Evolutionary conservation across 2,329 filamentous ascomycete species (phyloP).

Genomic region (Paracoccidioides brasiliensis): DNA sequence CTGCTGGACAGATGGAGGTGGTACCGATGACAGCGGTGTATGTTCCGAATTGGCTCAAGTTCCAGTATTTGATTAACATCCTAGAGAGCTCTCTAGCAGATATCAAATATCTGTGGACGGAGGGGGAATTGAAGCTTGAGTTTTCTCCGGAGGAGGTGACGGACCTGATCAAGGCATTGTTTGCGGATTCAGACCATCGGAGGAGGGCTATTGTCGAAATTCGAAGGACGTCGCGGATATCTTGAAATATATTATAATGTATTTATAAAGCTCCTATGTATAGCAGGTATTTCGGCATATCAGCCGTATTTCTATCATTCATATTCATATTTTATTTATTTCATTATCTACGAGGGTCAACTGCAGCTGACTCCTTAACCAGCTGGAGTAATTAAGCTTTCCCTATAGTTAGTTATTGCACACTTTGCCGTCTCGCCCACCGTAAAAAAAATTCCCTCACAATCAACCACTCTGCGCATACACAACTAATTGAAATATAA

Average conservation of each 20-base stretch:
- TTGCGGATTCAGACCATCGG: conserved; percentile 48
- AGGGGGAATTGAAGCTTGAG: conserved; percentile 50
- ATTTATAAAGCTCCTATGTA: neutral
- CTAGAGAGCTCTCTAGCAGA: conserved; percentile 50
- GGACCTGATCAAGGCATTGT: conserved; percentile 50
- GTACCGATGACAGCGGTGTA: conserved; percentile 48
- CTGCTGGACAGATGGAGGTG: conserved; percentile 8
- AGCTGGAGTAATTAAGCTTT: neutral
- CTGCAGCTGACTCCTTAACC: too few species aligned
- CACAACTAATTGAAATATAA: neutral
- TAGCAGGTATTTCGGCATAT: neutral
- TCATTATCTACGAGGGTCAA: neutral
- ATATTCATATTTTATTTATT: conserved; percentile 3
- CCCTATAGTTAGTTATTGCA: conserved; percentile 13
- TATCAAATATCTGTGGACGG: conserved; percentile 52
- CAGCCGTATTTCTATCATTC: neutral
- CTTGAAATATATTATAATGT: conserved; percentile 5
- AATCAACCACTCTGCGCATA: neutral
- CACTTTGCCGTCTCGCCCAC: conserved; percentile 28
- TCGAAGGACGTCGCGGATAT: conserved; percentile 21
- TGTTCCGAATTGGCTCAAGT: conserved; percentile 50
- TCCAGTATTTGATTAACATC: conserved; percentile 51
- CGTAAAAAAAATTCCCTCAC: conserved; percentile 28
- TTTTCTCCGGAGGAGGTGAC: conserved; percentile 49
- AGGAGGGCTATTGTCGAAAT: conserved; percentile 47